Conservation (phyloP, 495 filamentous ascomycete genomes). For the Cercophora samala region DNA sequence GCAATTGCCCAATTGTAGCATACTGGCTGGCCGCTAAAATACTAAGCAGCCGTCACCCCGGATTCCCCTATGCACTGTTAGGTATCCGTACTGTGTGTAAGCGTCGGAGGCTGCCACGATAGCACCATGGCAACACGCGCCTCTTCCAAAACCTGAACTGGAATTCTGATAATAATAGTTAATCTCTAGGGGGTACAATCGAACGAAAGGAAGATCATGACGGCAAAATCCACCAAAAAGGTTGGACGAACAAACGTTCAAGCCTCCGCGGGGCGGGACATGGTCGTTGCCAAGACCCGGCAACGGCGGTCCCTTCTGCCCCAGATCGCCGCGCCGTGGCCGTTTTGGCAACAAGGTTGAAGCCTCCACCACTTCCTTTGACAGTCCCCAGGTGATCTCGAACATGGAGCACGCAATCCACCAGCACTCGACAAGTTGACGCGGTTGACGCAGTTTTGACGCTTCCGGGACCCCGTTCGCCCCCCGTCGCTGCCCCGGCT, state of each 20-base stretch:
- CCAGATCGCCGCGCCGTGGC: not conserved
- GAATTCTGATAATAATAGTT: no score
- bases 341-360: slow-evolving; percentile 5
- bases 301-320: not conserved
- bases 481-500: slow-evolving; percentile 3
- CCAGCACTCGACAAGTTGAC: not conserved
- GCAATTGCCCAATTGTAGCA: slow-evolving; percentile 2
- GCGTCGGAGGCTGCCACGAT: slow-evolving; percentile 8
- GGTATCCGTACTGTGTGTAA: not conserved
- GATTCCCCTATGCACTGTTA: no score
- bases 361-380: not conserved
- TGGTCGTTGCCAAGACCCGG: not conserved
- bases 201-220: not conserved
- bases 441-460: slow-evolving; percentile 1
- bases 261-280: not conserved
- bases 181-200: not conserved
- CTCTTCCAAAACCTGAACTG: no score
- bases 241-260: not conserved
- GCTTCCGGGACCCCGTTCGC: not conserved
- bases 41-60: not conserved
- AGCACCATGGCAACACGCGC: not conserved
- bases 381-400: not conserved
- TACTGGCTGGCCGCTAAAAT: slow-evolving; percentile 10
- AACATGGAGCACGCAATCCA: slow-evolving; percentile 1
- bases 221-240: not conserved